Percentiles rank a stretch among this genome's conserved stretches.
These are phyloP conservation scores for Fusarium virguliforme DNA, from an alignment of 2,329 filamentous ascomycete genomes.

Conservation along the genomic window DNA sequence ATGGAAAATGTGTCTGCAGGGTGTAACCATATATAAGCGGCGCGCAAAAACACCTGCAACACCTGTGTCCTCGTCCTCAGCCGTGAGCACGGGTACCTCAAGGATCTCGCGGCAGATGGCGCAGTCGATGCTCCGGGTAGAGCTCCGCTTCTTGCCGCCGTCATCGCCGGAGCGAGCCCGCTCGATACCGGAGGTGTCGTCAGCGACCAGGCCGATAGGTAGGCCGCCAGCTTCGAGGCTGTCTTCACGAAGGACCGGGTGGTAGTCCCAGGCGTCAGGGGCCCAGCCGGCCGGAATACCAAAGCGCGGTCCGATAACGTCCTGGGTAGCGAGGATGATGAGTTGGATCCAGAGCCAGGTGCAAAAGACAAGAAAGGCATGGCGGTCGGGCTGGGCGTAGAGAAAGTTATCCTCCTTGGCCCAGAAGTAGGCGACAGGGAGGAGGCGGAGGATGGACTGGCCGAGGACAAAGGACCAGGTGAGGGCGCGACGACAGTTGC, in stretches of 20 bases:
- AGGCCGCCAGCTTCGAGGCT: slow-evolving; percentile 84
- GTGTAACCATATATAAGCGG: slow-evolving; percentile 95
- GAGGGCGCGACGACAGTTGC: slow-evolving; percentile 93
- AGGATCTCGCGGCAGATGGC: slow-evolving; percentile 95
- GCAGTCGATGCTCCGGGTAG: slow-evolving; percentile 81
- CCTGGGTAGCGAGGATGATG: slow-evolving; percentile 83
- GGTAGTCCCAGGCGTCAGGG: slow-evolving; percentile 92
- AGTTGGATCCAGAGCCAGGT: slow-evolving; percentile 93
- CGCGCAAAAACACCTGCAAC: slow-evolving; percentile 82
- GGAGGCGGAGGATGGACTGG: slow-evolving; percentile 82
- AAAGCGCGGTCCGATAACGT: slow-evolving; percentile 89
- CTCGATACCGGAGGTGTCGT: slow-evolving; percentile 50
- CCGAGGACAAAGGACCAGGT: slow-evolving; percentile 92
- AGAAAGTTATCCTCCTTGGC: slow-evolving; percentile 84
- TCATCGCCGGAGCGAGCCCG: slow-evolving; percentile 56
- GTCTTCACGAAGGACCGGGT: slow-evolving; percentile 88
- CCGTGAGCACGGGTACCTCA: slow-evolving; percentile 85
- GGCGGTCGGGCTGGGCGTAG: slow-evolving; percentile 79
- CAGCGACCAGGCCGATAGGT: slow-evolving; percentile 78
- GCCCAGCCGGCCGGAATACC: slow-evolving; percentile 80
- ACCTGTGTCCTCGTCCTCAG: slow-evolving; percentile 69
- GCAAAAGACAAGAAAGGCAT: slow-evolving; percentile 71
- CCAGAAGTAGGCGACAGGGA: slow-evolving; percentile 91
- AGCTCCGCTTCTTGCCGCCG: slow-evolving; percentile 53
- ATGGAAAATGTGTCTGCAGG: slow-evolving; percentile 96